Evolutionary conservation across 2,329 filamentous ascomycete species (phyloP), one percentile per base, ranked within the genome.

Genomic region (Aaosphaeria arxii): DNA sequence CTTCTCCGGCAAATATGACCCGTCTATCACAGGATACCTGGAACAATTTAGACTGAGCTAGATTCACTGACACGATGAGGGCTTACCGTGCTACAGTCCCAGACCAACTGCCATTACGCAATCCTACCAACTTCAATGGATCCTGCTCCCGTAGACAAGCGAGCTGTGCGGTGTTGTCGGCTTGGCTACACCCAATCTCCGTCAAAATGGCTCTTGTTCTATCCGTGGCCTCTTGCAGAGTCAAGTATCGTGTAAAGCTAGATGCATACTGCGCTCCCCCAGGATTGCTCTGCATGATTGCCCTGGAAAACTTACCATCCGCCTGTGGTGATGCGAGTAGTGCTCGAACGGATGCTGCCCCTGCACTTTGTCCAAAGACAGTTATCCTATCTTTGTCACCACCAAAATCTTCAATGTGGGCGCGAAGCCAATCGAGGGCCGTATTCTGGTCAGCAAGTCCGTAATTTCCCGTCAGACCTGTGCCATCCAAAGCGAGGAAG

Each of bases 361-460:
- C 66, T 42, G 66, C 64, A 63, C 55, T 64, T 50, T 73, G 69
- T 6, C 67, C 66, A 49, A 74, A 74, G 2, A 70, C 46, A 1
- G 67, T 73, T 11, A 72, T 62, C 9, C 57, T 49, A 28, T 62
- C 51, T 29, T 66, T 63, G 43, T 72, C 66, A 4, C 64, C 66
- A n/a, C 66, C 66, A 42, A 70, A 70, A 13, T 61, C 57, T 31
- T 51, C 53, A 51, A 74, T 70, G 48, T 75, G 67, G 42, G 63
- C 61, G 13, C 63, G 67, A 1, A 80, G 67, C 77, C 77, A 80
- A 35, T 78, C 73, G 5, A 80, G 64, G 0, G 76, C 78, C 28
- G 71, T 71, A 44, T 77, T 73, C 54, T 78, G 74, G 55, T 81
- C 77, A 4, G 69, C 71, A 2, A 81, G 62, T 5, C 76, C 76